phyloP scores from a whole-genome alignment of 768 basidiomycete genomes.

The Tylopilus cervinicoccineus region DNA sequence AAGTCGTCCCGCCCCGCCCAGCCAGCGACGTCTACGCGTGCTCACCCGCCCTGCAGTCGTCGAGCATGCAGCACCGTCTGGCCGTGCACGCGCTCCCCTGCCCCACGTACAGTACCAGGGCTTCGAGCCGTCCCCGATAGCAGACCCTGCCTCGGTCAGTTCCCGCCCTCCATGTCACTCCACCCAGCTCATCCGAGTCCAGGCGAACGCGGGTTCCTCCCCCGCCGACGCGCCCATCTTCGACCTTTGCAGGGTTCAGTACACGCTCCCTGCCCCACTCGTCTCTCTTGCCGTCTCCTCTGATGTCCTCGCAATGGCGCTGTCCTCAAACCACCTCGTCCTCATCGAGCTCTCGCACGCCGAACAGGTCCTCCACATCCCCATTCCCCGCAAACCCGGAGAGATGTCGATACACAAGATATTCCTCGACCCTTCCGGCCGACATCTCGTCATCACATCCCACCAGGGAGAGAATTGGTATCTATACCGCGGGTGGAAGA shows the following conservation, averaged over 20 bases:
- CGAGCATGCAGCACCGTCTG: slow-evolving; percentile 67
- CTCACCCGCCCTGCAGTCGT: slow-evolving; percentile 55
- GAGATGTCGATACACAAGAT: slow-evolving; percentile 78
- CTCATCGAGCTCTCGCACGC: slow-evolving; percentile 88
- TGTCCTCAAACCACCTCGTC: slow-evolving; percentile 71
- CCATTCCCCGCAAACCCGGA: slow-evolving; percentile 66
- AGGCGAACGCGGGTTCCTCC: slow-evolving; percentile 34
- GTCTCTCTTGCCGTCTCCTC: slow-evolving; percentile 80
- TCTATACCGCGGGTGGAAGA: slow-evolving; percentile 75
- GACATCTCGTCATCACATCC: slow-evolving; percentile 86
- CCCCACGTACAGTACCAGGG: slow-evolving; percentile 80
- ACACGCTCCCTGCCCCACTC: slow-evolving; percentile 80
- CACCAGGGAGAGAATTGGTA: slow-evolving; percentile 93
- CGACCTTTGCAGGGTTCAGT: slow-evolving; percentile 86
- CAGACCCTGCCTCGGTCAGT: slow-evolving; percentile 29
- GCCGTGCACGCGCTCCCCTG: slow-evolving; percentile 36
- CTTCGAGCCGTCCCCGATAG: slow-evolving; percentile 70
- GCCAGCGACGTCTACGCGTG: not conserved
- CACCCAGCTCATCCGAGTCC: slow-evolving; percentile 7
- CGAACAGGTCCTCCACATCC: slow-evolving; percentile 81
- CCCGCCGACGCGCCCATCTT: slow-evolving; percentile 57
- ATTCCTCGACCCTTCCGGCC: slow-evolving; percentile 90
- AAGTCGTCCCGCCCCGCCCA: slow-evolving; percentile 32
- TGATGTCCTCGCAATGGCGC: slow-evolving; percentile 82
- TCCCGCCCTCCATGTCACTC: not conserved